Percentiles rank a stretch among this genome's conserved stretches.
phyloP scores from a whole-genome alignment of 1,139 yeast genomes.

The Kluyveromyces marxianus region DNA sequence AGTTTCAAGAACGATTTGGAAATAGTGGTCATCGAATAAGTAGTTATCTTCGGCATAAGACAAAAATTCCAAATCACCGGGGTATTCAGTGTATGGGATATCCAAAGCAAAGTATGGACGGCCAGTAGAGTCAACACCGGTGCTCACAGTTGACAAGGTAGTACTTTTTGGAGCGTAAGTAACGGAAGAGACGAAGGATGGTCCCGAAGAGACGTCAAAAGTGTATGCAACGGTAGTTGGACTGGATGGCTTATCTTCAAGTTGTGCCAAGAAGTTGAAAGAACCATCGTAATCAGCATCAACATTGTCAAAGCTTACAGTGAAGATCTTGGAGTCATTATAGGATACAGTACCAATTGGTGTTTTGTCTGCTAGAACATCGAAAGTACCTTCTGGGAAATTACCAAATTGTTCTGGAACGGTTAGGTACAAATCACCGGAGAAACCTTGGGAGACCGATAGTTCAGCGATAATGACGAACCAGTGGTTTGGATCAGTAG shows the following conservation, averaged over 20 bases:
- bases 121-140: slow-evolving; percentile 19
- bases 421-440: slow-evolving; percentile 16
- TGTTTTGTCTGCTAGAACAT: slow-evolving; percentile 13
- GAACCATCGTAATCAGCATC: slow-evolving; percentile 14
- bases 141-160: slow-evolving; percentile 17
- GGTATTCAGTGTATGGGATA: slow-evolving; percentile 19
- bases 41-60: slow-evolving; percentile 12
- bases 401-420: slow-evolving; percentile 21
- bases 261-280: slow-evolving; percentile 21
- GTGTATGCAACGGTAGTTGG: slow-evolving; percentile 17
- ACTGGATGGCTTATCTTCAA: slow-evolving; percentile 13
- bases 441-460: slow-evolving; percentile 16
- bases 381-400: slow-evolving; percentile 17
- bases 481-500: slow-evolving; percentile 24
- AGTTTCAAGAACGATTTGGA: slow-evolving; percentile 19
- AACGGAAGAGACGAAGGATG: slow-evolving; percentile 15
- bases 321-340: slow-evolving; percentile 18
- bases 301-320: slow-evolving; percentile 14
- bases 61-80: slow-evolving; percentile 19
- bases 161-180: slow-evolving; percentile 16
- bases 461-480: slow-evolving; percentile 22
- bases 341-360: slow-evolving; percentile 17
- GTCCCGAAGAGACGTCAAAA: slow-evolving; percentile 19
- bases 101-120: slow-evolving; percentile 27
- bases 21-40: slow-evolving; percentile 14